These are phyloP conservation scores for Teratosphaeria zuluensis DNA, from an alignment of 2,329 filamentous ascomycete genomes.

Conservation along the genomic window DNA sequence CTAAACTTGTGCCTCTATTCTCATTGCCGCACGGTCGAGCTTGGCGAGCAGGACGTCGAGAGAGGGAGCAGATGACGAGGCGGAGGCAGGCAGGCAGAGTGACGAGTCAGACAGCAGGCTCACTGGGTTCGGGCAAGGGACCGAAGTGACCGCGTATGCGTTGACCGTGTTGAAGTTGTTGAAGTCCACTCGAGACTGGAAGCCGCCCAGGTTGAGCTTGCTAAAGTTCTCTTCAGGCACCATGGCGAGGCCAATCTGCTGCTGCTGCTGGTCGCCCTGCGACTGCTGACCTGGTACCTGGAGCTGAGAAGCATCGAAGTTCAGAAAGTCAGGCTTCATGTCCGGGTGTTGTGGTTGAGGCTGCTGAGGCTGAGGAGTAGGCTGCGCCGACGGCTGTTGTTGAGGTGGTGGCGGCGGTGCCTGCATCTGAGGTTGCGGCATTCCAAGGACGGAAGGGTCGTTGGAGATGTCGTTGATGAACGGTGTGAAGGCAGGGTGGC, in stretches of 20 bases:
- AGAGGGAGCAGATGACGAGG: conserved; percentile 8
- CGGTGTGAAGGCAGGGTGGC: conserved; percentile 38
- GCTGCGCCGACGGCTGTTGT: conserved; percentile 3
- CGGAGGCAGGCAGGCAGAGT: background rate
- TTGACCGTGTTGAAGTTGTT: conserved; percentile 26
- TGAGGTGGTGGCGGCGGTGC: conserved; percentile 19
- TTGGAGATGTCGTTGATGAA: conserved; percentile 37
- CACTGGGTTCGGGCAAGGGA: conserved; percentile 18
- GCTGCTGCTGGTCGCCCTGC: conserved; percentile 15
- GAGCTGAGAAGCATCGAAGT: conserved; percentile 30
- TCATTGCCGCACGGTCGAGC: conserved; percentile 19
- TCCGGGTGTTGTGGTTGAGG: conserved; percentile 14
- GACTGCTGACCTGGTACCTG: conserved; percentile 19
- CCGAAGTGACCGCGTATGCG: conserved; percentile 23
- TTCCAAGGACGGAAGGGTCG: conserved; percentile 26
- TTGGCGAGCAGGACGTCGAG: conserved; percentile 20
- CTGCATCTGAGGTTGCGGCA: conserved; percentile 18
- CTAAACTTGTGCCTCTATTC: background rate
- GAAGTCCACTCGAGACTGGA: conserved; percentile 44
- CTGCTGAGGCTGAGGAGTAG: conserved; percentile 9
- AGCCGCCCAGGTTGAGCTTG: conserved; percentile 53
- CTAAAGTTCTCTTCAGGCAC: conserved; percentile 75
- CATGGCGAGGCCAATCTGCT: conserved; percentile 65
- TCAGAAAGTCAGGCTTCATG: conserved; percentile 25
- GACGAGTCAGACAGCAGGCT: conserved; percentile 15